Base-by-base conservation (phyloP, 495 filamentous ascomycete genomes). In the Annulohypoxylon maeteangense region DNA sequence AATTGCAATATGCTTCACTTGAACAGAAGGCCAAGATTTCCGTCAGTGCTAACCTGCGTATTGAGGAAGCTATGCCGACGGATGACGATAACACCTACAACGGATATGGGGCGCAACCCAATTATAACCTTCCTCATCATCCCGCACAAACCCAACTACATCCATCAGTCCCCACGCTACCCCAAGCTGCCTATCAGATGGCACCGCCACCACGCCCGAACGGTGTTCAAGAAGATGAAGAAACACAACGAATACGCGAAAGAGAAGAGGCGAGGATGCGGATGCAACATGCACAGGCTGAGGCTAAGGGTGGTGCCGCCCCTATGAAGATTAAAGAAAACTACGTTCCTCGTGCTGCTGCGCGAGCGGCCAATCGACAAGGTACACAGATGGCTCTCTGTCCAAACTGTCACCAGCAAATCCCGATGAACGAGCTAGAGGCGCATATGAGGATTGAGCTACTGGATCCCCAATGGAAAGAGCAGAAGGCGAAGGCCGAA, bases 361-460 rank as follows among this genome's bases (percentile, higher is more conserved):
- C 90, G 44, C 86, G 90, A 79, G 82, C 85, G 36, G 84, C 88
- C 11, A 89, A 88, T 79, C 86, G 84, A 72, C 85, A 87, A 68
- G 84, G 88, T 38, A 85, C 87, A 25, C 84, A 87, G 50, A 92
- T 89, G 75, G 92, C 91, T 1, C 80, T 97, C 54, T 99, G 95
- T 80, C 96, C 95, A 8, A 98, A 98, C 80, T 99, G 96, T 81
- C 90, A 92, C 65, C 92, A 96, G 78, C 90, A 91, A 66, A 92
- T 98, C 36, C 93, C 93, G 6, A 86, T 90, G 71, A 87, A 90
- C 71, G 95, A 98, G 79, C 84, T 97, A 74, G 93, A 95, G 29
- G 89, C 94, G 65, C 95, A 99, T 80, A 97, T 99, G 90, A 88
- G 92, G 75, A 97, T 97, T 77, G 95, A 99, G 79, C 86, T 98